Evolutionary conservation across 768 basidiomycete species (phyloP).

Genomic region (Ramaria rubella): DNA sequence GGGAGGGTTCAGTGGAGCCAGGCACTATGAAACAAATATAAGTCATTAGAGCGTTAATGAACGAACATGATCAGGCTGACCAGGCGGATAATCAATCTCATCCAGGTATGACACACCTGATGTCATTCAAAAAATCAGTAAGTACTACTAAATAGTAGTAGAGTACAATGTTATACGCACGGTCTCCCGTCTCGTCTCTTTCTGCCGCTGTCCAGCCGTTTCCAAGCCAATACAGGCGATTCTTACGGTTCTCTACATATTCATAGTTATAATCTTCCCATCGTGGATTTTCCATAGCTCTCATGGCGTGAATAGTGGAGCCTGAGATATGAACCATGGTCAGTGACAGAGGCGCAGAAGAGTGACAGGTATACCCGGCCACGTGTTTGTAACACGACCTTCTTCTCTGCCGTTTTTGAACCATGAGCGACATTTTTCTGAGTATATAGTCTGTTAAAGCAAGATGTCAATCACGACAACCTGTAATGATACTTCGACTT

Average conservation of each 20-base stretch:
- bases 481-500: slow-evolving; percentile 7
- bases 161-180: slow-evolving; percentile 18
- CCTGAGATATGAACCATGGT: no score
- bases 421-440: slow-evolving; percentile 55
- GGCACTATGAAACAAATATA: no score
- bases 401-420: slow-evolving; percentile 56
- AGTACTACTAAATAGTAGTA: neutral
- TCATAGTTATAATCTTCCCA: slow-evolving; percentile 63
- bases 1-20: no score
- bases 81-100: slow-evolving; percentile 38
- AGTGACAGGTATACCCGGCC: slow-evolving; percentile 50
- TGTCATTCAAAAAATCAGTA: slow-evolving; percentile 1
- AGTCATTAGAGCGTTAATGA: no score
- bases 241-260: slow-evolving; percentile 34
- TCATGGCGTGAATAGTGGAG: slow-evolving; percentile 45
- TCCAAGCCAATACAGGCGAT: slow-evolving; percentile 54
- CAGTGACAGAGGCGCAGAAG: no score
- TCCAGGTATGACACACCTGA: slow-evolving; percentile 43
- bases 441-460: slow-evolving; percentile 45
- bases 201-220: slow-evolving; percentile 54
- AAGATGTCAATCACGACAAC: neutral
- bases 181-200: slow-evolving; percentile 33
- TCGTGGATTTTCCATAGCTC: slow-evolving; percentile 45
- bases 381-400: slow-evolving; percentile 50
- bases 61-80: slow-evolving; percentile 21